Evolutionary conservation across 2,329 filamentous ascomycete species (phyloP).

Genomic region (Stemphylium beticola): DNA sequence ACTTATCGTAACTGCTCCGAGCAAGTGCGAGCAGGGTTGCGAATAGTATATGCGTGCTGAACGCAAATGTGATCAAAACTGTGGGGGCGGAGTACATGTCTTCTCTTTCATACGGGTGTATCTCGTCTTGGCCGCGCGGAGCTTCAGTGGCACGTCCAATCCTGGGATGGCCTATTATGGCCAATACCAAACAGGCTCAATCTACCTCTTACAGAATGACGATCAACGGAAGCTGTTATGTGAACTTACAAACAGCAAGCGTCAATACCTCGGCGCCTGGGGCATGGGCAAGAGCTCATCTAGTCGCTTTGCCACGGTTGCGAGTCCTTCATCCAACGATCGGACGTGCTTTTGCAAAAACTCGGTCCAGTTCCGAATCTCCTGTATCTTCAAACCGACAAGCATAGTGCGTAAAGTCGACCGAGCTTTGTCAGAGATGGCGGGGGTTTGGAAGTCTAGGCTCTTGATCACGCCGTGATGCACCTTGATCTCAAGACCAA

Average conservation of each 20-base stretch:
- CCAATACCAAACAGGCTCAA: not conserved
- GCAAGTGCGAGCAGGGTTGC: no score
- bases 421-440: slow-evolving; percentile 8
- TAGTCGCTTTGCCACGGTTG: slow-evolving; percentile 24
- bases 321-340: slow-evolving; percentile 19
- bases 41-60: no score
- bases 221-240: not conserved
- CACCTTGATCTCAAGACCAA: slow-evolving; percentile 39
- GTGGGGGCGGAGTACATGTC: not conserved
- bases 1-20: no score
- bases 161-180: no score
- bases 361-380: slow-evolving; percentile 53
- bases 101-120: slow-evolving; percentile 1
- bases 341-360: slow-evolving; percentile 27
- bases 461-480: slow-evolving; percentile 65
- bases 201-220: not conserved
- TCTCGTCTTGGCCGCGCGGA: not conserved
- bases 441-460: slow-evolving; percentile 41
- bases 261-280: slow-evolving; percentile 15
- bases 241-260: not conserved
- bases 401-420: slow-evolving; percentile 27
- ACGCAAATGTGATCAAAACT: no score
- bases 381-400: slow-evolving; percentile 55
- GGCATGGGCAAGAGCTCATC: slow-evolving; percentile 33
- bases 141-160: not conserved